Conservation (phyloP, 1,284 basidiomycete genomes). For the Neolentinus lepideus region DNA sequence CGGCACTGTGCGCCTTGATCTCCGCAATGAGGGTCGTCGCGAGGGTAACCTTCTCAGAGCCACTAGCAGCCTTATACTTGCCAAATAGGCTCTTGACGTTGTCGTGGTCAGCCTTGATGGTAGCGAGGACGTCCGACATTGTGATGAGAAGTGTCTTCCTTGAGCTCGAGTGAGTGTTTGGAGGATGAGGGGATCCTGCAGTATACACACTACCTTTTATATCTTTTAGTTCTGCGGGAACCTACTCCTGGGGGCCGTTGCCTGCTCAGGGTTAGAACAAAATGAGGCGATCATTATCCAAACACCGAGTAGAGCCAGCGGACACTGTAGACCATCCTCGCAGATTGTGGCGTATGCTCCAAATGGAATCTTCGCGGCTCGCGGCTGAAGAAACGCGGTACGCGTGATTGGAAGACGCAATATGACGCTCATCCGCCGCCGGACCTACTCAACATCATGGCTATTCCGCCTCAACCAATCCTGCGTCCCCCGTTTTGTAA, state of each 20-base stretch:
- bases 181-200: not conserved
- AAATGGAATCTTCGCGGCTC: too few species aligned
- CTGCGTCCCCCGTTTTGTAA: too few species aligned
- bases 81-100: not conserved
- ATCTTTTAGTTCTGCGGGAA: not conserved
- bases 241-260: not conserved
- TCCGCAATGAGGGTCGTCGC: not conserved
- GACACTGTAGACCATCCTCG: too few species aligned
- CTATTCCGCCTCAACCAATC: too few species aligned
- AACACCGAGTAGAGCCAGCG: too few species aligned
- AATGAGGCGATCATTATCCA: not conserved
- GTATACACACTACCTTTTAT: not conserved
- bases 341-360: too few species aligned
- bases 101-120: not conserved
- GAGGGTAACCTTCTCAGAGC: not conserved
- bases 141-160: not conserved
- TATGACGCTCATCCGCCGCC: too few species aligned
- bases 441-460: too few species aligned
- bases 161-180: not conserved
- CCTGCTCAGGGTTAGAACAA: not conserved
- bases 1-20: not conserved
- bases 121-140: not conserved
- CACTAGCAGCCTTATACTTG: not conserved
- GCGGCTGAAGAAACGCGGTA: too few species aligned
- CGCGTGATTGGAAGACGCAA: too few species aligned